These are phyloP conservation scores for Drechmeria coniospora DNA, from an alignment of 2,329 filamentous ascomycete genomes.

Conservation along the genomic window DNA sequence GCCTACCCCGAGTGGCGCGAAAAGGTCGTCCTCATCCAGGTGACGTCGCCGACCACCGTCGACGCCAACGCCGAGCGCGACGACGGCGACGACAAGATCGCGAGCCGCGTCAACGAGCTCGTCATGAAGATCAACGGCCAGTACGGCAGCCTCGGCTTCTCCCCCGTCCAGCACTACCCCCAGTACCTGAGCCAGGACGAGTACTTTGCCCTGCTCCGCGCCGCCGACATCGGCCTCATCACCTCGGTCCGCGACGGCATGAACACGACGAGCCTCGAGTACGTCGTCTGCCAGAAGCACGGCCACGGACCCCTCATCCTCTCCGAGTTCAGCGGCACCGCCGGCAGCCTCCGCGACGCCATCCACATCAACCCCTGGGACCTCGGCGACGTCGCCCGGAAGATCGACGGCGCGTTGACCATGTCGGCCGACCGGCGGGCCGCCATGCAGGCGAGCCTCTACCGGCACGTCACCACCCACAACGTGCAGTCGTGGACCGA, in stretches of 20 bases:
- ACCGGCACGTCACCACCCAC: slow-evolving; percentile 70
- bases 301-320: slow-evolving; percentile 78
- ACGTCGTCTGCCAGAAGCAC: slow-evolving; percentile 81
- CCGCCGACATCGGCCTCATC: slow-evolving; percentile 83
- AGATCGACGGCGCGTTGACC: slow-evolving; percentile 67
- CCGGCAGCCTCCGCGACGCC: slow-evolving; percentile 68
- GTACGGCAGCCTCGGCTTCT: slow-evolving; percentile 76
- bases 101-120: slow-evolving; percentile 72
- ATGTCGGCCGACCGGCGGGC: slow-evolving; percentile 54
- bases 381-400: slow-evolving; percentile 63
- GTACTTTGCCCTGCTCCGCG: slow-evolving; percentile 85
- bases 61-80: slow-evolving; percentile 69
- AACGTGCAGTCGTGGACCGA: slow-evolving; percentile 79
- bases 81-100: slow-evolving; percentile 63
- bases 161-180: slow-evolving; percentile 86
- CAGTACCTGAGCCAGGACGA: slow-evolving; percentile 83
- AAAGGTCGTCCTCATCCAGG: slow-evolving; percentile 85
- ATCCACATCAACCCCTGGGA: slow-evolving; percentile 98
- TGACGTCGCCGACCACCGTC: slow-evolving; percentile 74
- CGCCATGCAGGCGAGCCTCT: slow-evolving; percentile 58
- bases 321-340: slow-evolving; percentile 92
- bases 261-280: slow-evolving; percentile 95
- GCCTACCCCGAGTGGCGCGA: slow-evolving; percentile 84
- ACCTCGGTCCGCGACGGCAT: slow-evolving; percentile 93
- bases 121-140: slow-evolving; percentile 84